A percentile compares a stretch with the other conserved stretches of the same genome.
These are phyloP conservation scores for Podaxis sp. DNA, from an alignment of 768 basidiomycete species.

Conservation along the genomic window DNA sequence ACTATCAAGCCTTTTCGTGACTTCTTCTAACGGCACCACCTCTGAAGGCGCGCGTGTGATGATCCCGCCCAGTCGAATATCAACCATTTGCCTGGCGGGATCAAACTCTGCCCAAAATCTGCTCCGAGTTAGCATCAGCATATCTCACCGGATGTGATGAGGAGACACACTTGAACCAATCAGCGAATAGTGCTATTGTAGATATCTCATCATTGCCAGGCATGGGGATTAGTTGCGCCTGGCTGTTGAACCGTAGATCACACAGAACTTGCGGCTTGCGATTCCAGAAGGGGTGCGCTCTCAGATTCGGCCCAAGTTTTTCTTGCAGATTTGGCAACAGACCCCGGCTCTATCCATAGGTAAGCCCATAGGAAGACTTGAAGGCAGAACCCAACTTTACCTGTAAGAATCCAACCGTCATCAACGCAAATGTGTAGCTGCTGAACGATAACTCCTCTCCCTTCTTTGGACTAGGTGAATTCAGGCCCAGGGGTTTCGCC, in stretches of 20 bases:
- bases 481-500: constrained; percentile 55
- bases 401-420: constrained; percentile 63
- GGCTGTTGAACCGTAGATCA: constrained; percentile 10
- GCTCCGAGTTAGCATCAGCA: background rate
- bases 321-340: constrained; percentile 55
- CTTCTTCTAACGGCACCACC: background rate
- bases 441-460: constrained; percentile 43
- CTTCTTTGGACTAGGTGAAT: constrained; percentile 34
- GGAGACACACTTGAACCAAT: constrained; percentile 44
- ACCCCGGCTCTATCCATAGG: constrained; percentile 35
- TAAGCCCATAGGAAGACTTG: background rate
- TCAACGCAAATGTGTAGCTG: constrained; percentile 60
- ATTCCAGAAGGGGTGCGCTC: constrained; percentile 12
- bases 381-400: constrained; percentile 28
- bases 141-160: constrained; percentile 2
- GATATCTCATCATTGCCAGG: background rate
- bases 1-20: too few relatives aligned
- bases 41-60: constrained; percentile 17
- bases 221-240: background rate
- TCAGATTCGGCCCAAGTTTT: constrained; percentile 22
- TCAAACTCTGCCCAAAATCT: constrained; percentile 51
- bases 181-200: constrained; percentile 25
- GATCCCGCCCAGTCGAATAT: constrained; percentile 43
- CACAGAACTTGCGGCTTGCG: constrained; percentile 1
- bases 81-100: constrained; percentile 30